Percentiles rank a stretch among this genome's conserved stretches.
phyloP scores from a whole-genome alignment of 106 monocot genomes.

The Dendrobium huoshanense region DNA sequence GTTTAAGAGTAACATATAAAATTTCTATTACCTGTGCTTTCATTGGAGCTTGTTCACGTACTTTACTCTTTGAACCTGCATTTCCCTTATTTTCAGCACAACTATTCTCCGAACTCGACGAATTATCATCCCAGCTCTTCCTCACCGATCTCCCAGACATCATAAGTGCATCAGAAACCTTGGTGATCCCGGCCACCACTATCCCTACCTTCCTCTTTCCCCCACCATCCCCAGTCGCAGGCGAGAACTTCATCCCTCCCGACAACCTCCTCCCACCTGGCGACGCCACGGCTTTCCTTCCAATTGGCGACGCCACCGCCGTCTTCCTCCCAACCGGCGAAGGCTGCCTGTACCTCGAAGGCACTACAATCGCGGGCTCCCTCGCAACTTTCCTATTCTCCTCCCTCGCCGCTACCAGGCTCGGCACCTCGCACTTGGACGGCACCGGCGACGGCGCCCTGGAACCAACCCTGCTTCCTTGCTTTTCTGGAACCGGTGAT shows the following conservation, averaged over 20 bases:
- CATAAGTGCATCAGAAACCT: constrained; percentile 33
- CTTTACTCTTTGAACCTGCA: constrained; percentile 24
- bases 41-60: constrained; percentile 36
- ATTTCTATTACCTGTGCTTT: constrained; percentile 51
- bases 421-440: constrained; percentile 83
- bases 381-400: constrained; percentile 61
- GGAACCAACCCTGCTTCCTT: constrained; percentile 2
- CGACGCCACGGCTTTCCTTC: constrained; percentile 48
- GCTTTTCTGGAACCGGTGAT: constrained; percentile 8
- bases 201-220: constrained; percentile 57
- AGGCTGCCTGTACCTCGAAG: constrained; percentile 89
- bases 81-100: constrained; percentile 43
- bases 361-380: constrained; percentile 88
- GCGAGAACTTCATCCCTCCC: constrained; percentile 46
- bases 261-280: constrained; percentile 68
- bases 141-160: constrained; percentile 30
- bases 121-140: constrained; percentile 81
- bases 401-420: constrained; percentile 81
- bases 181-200: constrained; percentile 52
- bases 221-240: constrained; percentile 21
- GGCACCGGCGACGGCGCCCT: constrained; percentile 75
- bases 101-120: constrained; percentile 1
- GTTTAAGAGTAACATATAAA: too few species aligned
- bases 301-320: constrained; percentile 33
- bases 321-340: constrained; percentile 48